Base-by-base conservation (phyloP, 176 grass and related monocot species). In the Ensete glaucum region DNA sequence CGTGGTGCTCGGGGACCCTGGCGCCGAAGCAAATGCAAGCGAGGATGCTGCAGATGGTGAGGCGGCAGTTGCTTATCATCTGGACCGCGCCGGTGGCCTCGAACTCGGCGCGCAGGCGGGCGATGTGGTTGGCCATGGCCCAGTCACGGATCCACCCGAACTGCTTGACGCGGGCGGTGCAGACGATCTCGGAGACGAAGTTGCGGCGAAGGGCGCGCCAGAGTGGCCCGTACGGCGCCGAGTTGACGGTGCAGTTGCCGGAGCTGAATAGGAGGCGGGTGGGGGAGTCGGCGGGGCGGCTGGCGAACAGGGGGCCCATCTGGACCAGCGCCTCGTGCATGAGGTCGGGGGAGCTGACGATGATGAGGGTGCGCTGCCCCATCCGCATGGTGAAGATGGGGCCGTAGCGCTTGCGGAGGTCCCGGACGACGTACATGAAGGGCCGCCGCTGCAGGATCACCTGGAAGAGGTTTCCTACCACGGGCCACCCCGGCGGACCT, bases 321-420 rank as follows among this genome's bases (percentile, higher is more conserved):
- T 95, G 90, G 26, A 99, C 84, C 22, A 99, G 88, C 29, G 96
- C 96, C 69, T 95, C 96, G 80, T 99, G 96, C 81, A 99, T 99
- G 62, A 99, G 88, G 0, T 95, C 96, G 8, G 91, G 74, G 9
- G 85, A 83, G 6, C 91, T 91, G 52, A 99, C 77, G 55, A 99
- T 68, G 71, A 99, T 27, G 17, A 99, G 91, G 1, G 91, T 95
- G 59, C 90, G 90, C 79, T 90, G 88, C 7, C 96, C 96, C 96
- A 99, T 99, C 26, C 91, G 87, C 85, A 99, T 88, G 19, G 96
- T 99, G 91, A 99, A 99, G 86, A 99, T 95, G 22, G 91, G 91
- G 0, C 96, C 96, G 74, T 99, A 99, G 73, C 70, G 78, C 66
- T 73, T 26, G 0, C 96, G 88, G 11, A 99, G 87, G 76, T 99